Evolutionary conservation across 176 grass and related monocot genomes (phyloP).

Genomic region (maize (Zea mays)): DNA sequence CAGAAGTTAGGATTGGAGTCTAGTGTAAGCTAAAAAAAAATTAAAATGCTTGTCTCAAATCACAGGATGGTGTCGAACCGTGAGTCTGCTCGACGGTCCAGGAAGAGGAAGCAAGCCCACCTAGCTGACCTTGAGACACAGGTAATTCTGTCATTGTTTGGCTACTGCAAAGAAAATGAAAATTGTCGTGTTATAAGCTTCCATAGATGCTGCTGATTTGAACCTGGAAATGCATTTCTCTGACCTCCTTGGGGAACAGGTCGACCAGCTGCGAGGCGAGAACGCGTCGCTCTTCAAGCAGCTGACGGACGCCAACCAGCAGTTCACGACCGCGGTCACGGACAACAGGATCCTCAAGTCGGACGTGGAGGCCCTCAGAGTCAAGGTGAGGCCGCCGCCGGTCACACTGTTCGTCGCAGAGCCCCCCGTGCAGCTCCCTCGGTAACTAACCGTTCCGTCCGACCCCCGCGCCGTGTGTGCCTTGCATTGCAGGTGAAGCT

Average conservation of each 20-base stretch:
- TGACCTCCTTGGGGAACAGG: constrained; percentile 40
- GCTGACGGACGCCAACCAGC: constrained; percentile 68
- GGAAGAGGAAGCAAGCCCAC: constrained; percentile 97
- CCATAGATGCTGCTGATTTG: background rate
- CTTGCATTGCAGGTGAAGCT: constrained; percentile 66
- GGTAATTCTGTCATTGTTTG: constrained; percentile 29
- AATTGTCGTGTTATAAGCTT: background rate
- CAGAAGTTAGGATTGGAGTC: background rate
- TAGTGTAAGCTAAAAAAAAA: background rate
- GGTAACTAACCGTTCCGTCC: background rate
- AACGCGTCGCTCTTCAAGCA: constrained; percentile 77
- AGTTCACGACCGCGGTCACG: constrained; percentile 65
- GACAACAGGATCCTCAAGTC: constrained; percentile 90
- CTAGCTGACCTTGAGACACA: constrained; percentile 76
- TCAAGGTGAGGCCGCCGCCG: constrained; percentile 50
- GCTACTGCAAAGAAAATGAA: no score
- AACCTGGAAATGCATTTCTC: background rate
- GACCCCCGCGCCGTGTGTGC: background rate
- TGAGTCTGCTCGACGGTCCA: constrained; percentile 84
- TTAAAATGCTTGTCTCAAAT: constrained; percentile 18
- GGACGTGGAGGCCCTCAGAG: constrained; percentile 70
- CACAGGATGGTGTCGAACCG: constrained; percentile 93
- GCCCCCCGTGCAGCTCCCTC: background rate
- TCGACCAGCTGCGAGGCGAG: constrained; percentile 74
- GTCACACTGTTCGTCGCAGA: background rate